Conservation (phyloP, 805 yeast genomes). For the Ogataea henricii region DNA sequence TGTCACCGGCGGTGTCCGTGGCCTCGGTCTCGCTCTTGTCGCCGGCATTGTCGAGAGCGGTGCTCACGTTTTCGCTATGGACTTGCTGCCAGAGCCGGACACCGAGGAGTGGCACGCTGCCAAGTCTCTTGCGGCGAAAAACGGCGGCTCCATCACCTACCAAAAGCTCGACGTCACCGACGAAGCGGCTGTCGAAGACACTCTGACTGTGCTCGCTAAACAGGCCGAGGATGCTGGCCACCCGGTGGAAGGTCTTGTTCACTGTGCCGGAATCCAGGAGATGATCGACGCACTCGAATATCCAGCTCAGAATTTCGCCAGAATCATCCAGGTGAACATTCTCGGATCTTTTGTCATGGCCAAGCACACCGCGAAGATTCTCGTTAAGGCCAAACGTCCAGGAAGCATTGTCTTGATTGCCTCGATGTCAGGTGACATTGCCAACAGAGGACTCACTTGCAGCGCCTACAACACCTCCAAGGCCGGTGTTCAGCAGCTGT, state of each 20-base stretch:
- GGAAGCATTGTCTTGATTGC: slow-evolving; percentile 56
- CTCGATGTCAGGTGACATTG: slow-evolving; percentile 54
- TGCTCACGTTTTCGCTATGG: slow-evolving; percentile 18
- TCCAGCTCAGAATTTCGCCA: slow-evolving; percentile 16
- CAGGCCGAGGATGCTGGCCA: slow-evolving; percentile 15
- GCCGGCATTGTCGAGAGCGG: slow-evolving; percentile 19
- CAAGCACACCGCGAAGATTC: slow-evolving; percentile 18
- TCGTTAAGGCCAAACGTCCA: slow-evolving; percentile 15
- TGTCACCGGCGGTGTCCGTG: slow-evolving; percentile 24
- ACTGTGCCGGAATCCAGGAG: slow-evolving; percentile 22
- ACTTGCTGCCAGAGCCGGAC: slow-evolving; percentile 14
- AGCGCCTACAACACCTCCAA: slow-evolving; percentile 50
- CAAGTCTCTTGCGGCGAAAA: slow-evolving; percentile 11
- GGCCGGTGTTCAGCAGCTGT: slow-evolving; percentile 48
- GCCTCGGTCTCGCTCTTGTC: slow-evolving; percentile 16
- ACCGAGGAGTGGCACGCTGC: slow-evolving; percentile 19
- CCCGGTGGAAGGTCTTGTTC: slow-evolving; percentile 18
- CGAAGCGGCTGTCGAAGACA: slow-evolving; percentile 14
- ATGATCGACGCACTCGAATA: slow-evolving; percentile 20
- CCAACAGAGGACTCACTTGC: slow-evolving; percentile 51
- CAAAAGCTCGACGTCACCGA: slow-evolving; percentile 18
- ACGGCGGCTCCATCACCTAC: slow-evolving; percentile 14
- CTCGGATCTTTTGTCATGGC: slow-evolving; percentile 22
- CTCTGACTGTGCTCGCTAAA: slow-evolving; percentile 9
- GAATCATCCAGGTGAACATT: slow-evolving; percentile 17